phyloP scores from a whole-genome alignment of 2,329 filamentous ascomycete species.

The Fusarium floridanum region DNA sequence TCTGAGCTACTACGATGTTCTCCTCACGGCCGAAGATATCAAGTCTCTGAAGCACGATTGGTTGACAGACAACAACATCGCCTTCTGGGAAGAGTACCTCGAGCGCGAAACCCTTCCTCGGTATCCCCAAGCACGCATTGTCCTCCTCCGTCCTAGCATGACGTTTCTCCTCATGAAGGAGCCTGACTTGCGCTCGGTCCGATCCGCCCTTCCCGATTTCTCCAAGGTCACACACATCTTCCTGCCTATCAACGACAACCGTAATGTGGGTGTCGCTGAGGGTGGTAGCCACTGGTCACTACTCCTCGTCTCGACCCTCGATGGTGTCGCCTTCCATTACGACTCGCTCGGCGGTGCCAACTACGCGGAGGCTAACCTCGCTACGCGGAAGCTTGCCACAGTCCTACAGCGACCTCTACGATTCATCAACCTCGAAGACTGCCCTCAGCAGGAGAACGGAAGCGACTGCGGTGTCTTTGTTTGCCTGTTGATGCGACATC shows the following conservation, averaged over 20 bases:
- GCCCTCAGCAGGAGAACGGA: conserved; percentile 90
- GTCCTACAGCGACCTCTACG: conserved; percentile 76
- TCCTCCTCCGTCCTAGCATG: conserved; percentile 93
- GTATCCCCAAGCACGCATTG: conserved; percentile 86
- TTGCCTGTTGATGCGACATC: conserved; percentile 92
- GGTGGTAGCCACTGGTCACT: conserved; percentile 96
- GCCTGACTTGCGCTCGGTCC: conserved; percentile 66
- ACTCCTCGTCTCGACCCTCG: conserved; percentile 87
- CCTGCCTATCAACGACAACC: conserved; percentile 92
- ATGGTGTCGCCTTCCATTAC: conserved; percentile 96
- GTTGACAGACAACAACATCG: conserved; percentile 97
- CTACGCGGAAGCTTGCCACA: conserved; percentile 75
- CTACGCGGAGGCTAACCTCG: conserved; percentile 76
- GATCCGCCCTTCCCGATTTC: conserved; percentile 84
- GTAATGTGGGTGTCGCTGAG: conserved; percentile 81
- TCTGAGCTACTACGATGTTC: conserved; percentile 58
- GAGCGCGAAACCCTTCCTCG: conserved; percentile 87
- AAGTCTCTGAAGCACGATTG: conserved; percentile 91
- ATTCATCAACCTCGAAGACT: conserved; percentile 87
- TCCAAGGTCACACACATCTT: conserved; percentile 89
- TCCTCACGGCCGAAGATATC: conserved; percentile 86
- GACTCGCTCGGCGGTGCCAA: conserved; percentile 87
- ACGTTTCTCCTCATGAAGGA: conserved; percentile 90
- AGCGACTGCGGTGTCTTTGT: conserved; percentile 97
- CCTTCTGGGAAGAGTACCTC: conserved; percentile 98